These are phyloP conservation scores for Meyerozyma sp. DNA, from an alignment of 1,139 yeast species.

Conservation along the genomic window DNA sequence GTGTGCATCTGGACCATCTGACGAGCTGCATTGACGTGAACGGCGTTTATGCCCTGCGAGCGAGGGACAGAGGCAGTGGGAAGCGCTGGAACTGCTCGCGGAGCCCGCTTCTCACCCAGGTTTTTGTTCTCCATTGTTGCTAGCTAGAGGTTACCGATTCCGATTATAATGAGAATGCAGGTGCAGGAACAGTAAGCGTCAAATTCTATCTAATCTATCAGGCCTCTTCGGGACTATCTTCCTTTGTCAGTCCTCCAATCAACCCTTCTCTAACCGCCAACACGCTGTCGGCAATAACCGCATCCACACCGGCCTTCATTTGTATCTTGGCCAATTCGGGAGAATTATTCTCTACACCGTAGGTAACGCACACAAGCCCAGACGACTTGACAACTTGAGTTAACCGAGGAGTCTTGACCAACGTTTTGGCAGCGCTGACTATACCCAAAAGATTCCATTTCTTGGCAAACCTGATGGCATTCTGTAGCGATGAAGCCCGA, in stretches of 20 bases:
- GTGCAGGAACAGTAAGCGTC: not conserved
- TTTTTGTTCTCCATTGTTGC: not conserved
- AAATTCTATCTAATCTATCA: not conserved
- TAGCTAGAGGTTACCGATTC: not conserved
- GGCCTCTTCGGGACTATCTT: not conserved
- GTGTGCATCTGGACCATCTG: slow-evolving; percentile 50
- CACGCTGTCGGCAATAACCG: slow-evolving; percentile 94
- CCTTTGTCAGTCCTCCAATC: slow-evolving; percentile 27
- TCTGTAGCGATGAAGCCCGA: slow-evolving; percentile 82
- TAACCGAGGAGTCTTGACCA: slow-evolving; percentile 81
- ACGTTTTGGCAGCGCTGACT: slow-evolving; percentile 83
- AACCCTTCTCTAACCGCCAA: slow-evolving; percentile 87
- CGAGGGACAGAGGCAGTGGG: not conserved
- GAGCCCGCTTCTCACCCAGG: not conserved
- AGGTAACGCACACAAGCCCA: slow-evolving; percentile 91
- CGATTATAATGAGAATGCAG: not conserved
- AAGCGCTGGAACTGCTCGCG: not conserved
- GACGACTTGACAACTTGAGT: slow-evolving; percentile 84
- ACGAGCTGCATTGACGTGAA: slow-evolving; percentile 58
- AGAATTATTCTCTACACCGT: slow-evolving; percentile 79
- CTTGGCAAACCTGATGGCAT: slow-evolving; percentile 85
- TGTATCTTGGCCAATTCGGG: slow-evolving; percentile 84
- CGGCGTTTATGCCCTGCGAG: slow-evolving; percentile 42
- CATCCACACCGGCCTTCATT: slow-evolving; percentile 94
- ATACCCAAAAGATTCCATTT: slow-evolving; percentile 92